Evolutionary conservation across 2,329 filamentous ascomycete genomes (phyloP), one percentile per base, ranked within the genome.

Genomic region (Paradendryphiella salina): DNA sequence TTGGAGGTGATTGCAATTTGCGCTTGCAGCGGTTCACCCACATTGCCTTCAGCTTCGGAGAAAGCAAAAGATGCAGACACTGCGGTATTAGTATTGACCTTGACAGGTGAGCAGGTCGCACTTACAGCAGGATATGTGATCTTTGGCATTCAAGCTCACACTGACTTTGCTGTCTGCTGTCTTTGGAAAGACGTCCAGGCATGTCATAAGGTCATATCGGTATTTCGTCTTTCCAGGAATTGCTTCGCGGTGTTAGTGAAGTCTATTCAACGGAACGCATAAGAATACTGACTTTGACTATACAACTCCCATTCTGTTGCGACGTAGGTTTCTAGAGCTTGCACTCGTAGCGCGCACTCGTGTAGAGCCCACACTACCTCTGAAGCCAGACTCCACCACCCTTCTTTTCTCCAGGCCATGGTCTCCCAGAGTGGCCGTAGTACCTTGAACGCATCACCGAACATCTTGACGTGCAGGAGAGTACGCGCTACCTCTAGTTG

Each of bases 351-450:
- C 13, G 81, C 81, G 61, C 80, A 83, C 50, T 82, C 76, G 54
- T 82, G 76, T 31, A 85, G 69, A 7, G 77, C 72, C 74, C 77
- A 80, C 36, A 81, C 73, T 33, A 84, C 77, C 33, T 79, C 77
- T 45, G 75, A 76, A 55, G 84, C 80, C 3, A 84, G 73, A 34
- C 72, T 65, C 77, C 80, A 83, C 83, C 84, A 86, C n/a, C 79
- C 77, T 61, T 83, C 79, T 35, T 69, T 70, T 37, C 84, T 79
- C 84, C 84, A 86, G n/a, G 73, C 76, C 65, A 81, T 78, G 8
- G 66, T 75, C 33, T 79, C 65, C 83, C 83, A 86, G 1, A 85
- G 64, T 3, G 80, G 76, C 29, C 72, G 72, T 15, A 86, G 72
- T 2, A 81, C 70, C 18, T 75, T 66, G 45, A 81, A 72, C 5